A percentile compares a stretch with the other conserved stretches of the same genome.
phyloP scores from a whole-genome alignment of 1,284 basidiomycete species.

The Singerocomus rubriflavus region DNA sequence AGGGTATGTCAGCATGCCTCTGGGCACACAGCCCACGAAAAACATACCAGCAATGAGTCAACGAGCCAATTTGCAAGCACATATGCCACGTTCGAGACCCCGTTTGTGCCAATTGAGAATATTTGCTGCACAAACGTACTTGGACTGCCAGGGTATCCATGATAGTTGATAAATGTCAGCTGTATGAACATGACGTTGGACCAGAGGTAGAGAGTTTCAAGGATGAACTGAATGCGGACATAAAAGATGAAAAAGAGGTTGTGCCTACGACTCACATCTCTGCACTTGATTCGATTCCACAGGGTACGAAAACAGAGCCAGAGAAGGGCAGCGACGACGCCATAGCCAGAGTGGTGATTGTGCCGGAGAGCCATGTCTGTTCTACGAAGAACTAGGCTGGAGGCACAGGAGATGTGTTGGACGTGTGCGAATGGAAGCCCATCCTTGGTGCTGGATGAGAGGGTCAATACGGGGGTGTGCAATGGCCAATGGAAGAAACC shows the following conservation, averaged over 20 bases:
- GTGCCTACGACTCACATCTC: conserved; percentile 5
- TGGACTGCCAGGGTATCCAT: conserved; percentile 33
- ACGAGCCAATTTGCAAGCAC: conserved; percentile 31
- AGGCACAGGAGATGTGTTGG: conserved; percentile 26
- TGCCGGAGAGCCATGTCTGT: conserved; percentile 29
- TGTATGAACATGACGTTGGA: conserved; percentile 31
- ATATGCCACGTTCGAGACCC: conserved; percentile 25
- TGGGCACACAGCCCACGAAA: neutral
- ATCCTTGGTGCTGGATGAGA: too few relatives aligned
- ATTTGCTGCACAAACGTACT: conserved; percentile 20
- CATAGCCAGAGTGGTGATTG: conserved; percentile 28
- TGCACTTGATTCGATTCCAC: conserved; percentile 17
- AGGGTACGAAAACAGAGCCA: conserved; percentile 26
- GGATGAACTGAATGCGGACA: conserved; percentile 24
- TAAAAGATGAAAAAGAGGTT: conserved; percentile 27
- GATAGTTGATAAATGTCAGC: conserved; percentile 33
- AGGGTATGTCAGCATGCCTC: neutral
- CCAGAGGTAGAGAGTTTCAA: conserved; percentile 30
- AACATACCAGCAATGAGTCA: conserved; percentile 30
- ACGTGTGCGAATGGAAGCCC: conserved; percentile 13
- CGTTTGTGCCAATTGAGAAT: conserved; percentile 23
- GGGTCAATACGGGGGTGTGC: neutral
- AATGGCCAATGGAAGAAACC: too few relatives aligned
- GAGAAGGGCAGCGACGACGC: conserved; percentile 26
- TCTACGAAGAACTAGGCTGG: conserved; percentile 23